phyloP scores from a whole-genome alignment of 140 eudicot genomes.

The Bidens hawaiensis region DNA sequence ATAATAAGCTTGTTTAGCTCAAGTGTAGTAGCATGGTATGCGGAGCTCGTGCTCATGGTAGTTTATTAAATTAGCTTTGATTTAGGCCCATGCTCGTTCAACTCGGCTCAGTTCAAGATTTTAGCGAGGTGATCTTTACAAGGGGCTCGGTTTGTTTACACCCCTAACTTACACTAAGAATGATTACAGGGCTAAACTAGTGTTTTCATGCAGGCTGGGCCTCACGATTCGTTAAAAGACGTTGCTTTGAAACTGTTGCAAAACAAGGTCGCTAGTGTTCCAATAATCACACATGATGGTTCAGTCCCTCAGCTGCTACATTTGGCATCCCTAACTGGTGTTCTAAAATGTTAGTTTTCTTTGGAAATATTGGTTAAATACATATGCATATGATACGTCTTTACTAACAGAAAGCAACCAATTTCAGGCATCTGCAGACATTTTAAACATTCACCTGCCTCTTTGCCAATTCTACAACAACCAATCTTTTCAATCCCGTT shows the following conservation, averaged over 20 bases:
- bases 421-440: conserved; percentile 80
- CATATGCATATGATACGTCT: background rate
- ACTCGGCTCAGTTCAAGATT: background rate
- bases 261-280: conserved; percentile 68
- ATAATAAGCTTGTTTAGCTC: background rate
- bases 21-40: background rate
- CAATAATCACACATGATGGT: conserved; percentile 69
- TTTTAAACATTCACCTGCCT: conserved; percentile 62
- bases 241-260: conserved; percentile 71
- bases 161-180: background rate
- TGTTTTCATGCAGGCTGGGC: conserved; percentile 67
- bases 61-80: background rate
- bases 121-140: background rate
- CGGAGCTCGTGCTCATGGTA: background rate
- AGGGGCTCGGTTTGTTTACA: background rate
- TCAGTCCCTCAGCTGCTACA: conserved; percentile 78
- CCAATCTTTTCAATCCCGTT: conserved; percentile 73
- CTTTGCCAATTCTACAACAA: conserved; percentile 77
- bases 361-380: background rate
- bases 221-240: conserved; percentile 75
- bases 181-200: background rate
- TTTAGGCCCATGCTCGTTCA: background rate
- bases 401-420: conserved; percentile 15
- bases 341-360: conserved; percentile 51
- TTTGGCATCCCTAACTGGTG: conserved; percentile 85